Evolutionary conservation across 2,329 filamentous ascomycete genomes (phyloP).

Genomic region (Paecilomyces niveus): DNA sequence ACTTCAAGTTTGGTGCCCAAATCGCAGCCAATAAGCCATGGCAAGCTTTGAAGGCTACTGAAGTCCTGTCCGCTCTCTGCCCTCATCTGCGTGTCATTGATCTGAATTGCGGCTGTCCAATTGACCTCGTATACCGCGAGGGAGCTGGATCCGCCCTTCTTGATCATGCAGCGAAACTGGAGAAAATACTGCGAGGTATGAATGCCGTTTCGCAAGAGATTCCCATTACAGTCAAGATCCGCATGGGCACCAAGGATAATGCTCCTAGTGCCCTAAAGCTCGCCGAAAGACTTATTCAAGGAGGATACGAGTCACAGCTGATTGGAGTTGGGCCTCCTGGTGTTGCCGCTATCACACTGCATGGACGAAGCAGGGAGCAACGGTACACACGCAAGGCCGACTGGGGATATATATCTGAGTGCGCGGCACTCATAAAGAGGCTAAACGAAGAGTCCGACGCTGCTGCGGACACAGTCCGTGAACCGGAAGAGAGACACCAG

Average conservation of each 20-base stretch:
- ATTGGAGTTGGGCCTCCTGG: slow-evolving; percentile 65
- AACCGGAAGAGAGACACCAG: slow-evolving; percentile 68
- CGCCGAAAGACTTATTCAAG: slow-evolving; percentile 75
- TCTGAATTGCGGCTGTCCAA: slow-evolving; percentile 94
- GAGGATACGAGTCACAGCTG: slow-evolving; percentile 63
- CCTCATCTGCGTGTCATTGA: slow-evolving; percentile 86
- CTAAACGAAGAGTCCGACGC: slow-evolving; percentile 64
- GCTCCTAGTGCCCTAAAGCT: slow-evolving; percentile 73
- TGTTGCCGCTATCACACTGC: slow-evolving; percentile 89
- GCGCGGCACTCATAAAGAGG: slow-evolving; percentile 72
- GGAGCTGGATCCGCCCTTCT: slow-evolving; percentile 88
- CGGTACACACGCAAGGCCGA: slow-evolving; percentile 89
- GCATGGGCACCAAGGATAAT: slow-evolving; percentile 78
- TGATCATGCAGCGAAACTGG: slow-evolving; percentile 79
- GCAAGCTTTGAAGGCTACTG: slow-evolving; percentile 81
- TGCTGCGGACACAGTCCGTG: slow-evolving; percentile 66
- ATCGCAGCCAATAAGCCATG: slow-evolving; percentile 90
- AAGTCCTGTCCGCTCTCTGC: slow-evolving; percentile 67
- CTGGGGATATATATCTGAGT: slow-evolving; percentile 91
- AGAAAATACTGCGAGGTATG: slow-evolving; percentile 95
- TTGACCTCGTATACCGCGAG: slow-evolving; percentile 83
- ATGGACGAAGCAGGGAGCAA: slow-evolving; percentile 89
- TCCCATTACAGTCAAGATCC: slow-evolving; percentile 90
- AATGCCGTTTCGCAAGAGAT: slow-evolving; percentile 84
- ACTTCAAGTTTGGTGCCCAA: slow-evolving; percentile 85